Conservation (phyloP, 2,329 filamentous ascomycete genomes). For the Amesomyces nigricolor region DNA sequence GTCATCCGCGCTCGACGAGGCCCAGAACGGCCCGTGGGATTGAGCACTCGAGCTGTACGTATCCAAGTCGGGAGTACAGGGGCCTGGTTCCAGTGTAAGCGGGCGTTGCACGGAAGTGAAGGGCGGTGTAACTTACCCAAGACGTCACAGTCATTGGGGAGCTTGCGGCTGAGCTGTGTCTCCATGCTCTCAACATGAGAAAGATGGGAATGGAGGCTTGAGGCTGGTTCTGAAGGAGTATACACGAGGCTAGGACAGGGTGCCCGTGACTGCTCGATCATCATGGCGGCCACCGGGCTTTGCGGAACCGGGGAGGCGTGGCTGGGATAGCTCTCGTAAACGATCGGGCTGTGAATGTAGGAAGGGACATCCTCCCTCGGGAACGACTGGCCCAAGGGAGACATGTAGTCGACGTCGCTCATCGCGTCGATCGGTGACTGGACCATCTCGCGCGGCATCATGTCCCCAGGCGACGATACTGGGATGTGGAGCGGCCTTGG, state of each 20-base stretch:
- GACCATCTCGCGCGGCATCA: constrained; percentile 45
- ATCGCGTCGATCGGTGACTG: constrained; percentile 54
- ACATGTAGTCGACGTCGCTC: constrained; percentile 57
- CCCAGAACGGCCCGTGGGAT: constrained; percentile 45
- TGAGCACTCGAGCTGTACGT: constrained; percentile 46
- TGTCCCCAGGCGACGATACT: constrained; percentile 39
- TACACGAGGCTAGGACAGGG: constrained; percentile 58
- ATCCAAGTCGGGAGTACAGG: constrained; percentile 50
- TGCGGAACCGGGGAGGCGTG: constrained; percentile 51
- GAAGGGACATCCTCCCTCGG: constrained; percentile 45
- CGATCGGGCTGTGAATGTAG: constrained; percentile 45
- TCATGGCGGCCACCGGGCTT: constrained; percentile 50
- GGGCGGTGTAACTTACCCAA: constrained; percentile 46
- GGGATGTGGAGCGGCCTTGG: constrained; percentile 32
- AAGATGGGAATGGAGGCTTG: constrained; percentile 52
- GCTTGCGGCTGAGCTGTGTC: constrained; percentile 46
- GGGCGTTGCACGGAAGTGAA: constrained; percentile 21
- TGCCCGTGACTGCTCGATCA: constrained; percentile 50
- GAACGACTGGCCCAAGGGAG: constrained; percentile 49
- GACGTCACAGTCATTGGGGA: constrained; percentile 51
- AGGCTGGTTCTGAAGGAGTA: constrained; percentile 54
- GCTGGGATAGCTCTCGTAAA: constrained; percentile 51
- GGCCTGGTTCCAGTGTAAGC: constrained; percentile 27
- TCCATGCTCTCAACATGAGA: constrained; percentile 49
- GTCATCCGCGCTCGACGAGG: constrained; percentile 42